Conservation (phyloP, 805 yeast species). For the Yamadazyma phyllophila region DNA sequence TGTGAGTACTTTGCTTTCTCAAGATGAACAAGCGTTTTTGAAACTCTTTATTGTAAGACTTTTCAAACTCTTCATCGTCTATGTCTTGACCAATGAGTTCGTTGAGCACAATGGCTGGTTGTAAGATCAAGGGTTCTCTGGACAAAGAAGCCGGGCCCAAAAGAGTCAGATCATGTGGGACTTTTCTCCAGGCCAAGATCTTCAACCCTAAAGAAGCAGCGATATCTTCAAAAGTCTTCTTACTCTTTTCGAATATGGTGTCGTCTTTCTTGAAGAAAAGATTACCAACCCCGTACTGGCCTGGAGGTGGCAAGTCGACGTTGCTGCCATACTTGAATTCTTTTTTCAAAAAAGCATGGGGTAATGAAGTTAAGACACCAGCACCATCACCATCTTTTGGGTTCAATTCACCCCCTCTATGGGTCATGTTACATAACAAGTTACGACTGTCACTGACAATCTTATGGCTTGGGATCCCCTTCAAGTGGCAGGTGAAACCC, state of each 20-base stretch:
- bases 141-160: slow-evolving; percentile 93
- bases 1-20: slow-evolving; percentile 85
- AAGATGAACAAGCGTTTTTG: slow-evolving; percentile 82
- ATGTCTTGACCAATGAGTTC: slow-evolving; percentile 27
- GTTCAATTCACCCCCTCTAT: slow-evolving; percentile 97
- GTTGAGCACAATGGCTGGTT: slow-evolving; percentile 81
- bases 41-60: slow-evolving; percentile 59
- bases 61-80: slow-evolving; percentile 53
- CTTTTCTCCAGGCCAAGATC: slow-evolving; percentile 92
- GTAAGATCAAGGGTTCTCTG: slow-evolving; percentile 87
- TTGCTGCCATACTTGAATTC: slow-evolving; percentile 75
- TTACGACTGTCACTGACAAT: slow-evolving; percentile 87
- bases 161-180: slow-evolving; percentile 92
- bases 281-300: slow-evolving; percentile 95
- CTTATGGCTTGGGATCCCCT: slow-evolving; percentile 84
- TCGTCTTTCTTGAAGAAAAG: slow-evolving; percentile 88
- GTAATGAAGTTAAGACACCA: slow-evolving; percentile 90
- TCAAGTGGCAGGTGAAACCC: slow-evolving; percentile 93
- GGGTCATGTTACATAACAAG: slow-evolving; percentile 95
- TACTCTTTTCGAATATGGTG: slow-evolving; percentile 64
- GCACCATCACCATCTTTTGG: slow-evolving; percentile 99
- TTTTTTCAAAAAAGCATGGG: slow-evolving; percentile 80
- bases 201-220: slow-evolving; percentile 74
- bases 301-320: slow-evolving; percentile 67
- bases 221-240: slow-evolving; percentile 73